Base-by-base conservation (phyloP, 257 asterid species). In the Datura wrightii region DNA sequence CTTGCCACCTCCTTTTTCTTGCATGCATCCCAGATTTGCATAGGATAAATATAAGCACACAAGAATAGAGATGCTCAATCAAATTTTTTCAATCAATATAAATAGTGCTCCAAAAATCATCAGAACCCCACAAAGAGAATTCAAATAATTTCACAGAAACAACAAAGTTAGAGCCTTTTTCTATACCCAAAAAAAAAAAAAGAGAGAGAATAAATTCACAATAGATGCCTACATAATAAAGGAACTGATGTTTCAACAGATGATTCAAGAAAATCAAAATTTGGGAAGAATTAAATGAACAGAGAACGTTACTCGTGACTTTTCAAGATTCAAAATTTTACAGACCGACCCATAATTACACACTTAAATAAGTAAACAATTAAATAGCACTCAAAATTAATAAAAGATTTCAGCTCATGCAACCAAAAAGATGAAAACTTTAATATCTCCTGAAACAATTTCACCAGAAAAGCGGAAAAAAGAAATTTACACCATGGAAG, bases 241-340 rank as follows among this genome's bases (percentile, higher is more conserved):
- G 41, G 62, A 76, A 76, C 14, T 76, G 42, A 76, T 76, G 46
- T 50, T 50, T 74, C n/a, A 46, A 24, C 15, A 24, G 36, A 37
- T 2, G 3, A 16, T 56, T 56, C 10, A 60, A 72, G 80, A 72
- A 67, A 34, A 52, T 52, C 82, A 78, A 78, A 78, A 31, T 52
- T 14, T 18, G 13, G 31, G 5, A 78, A 52, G 48, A 31, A 78
- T 52, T 78, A 31, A 78, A 78, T 78, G 82, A 52, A 71, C 56
- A 78, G 31, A 34, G 1, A 52, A 14, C 62, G 82, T 78, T 78
- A 78, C 82, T 78, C 48, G 48, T 78, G 82, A 34, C 82, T 52
- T 31, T 69, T 69, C 78, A 69, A 69, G 6, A 39, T 7, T 3
- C 37, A 24, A 24, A 24, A 24, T 24, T 24, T 24, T 24, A 24